Conservation (phyloP, 495 filamentous ascomycete genomes). For the Aspergillus bridgeri region DNA sequence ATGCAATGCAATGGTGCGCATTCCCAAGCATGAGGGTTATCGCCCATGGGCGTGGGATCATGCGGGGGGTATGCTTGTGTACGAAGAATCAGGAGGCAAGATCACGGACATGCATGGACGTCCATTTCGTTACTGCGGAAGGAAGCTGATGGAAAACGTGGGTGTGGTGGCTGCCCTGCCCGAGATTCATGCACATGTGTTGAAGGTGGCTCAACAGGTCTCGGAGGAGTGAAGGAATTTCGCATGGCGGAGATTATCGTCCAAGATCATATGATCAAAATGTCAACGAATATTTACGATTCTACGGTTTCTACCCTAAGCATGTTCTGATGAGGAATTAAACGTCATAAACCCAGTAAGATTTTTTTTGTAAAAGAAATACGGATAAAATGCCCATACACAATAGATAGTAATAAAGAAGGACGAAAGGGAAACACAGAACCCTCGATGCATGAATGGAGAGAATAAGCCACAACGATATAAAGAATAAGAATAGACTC, state of each 20-base stretch:
- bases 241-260: too few species aligned
- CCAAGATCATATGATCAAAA: background rate
- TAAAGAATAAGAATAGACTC: constrained; percentile 16
- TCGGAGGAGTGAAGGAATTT: background rate
- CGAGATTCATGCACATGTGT: constrained; percentile 7
- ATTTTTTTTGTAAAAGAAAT: background rate
- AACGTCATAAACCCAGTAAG: background rate
- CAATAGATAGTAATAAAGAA: background rate
- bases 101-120: constrained; percentile 51
- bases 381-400: constrained; percentile 8
- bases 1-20: constrained; percentile 50
- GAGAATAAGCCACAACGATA: constrained; percentile 21
- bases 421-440: constrained; percentile 1
- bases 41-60: constrained; percentile 57
- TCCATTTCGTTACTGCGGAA: constrained; percentile 13
- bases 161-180: constrained; percentile 16
- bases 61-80: constrained; percentile 55
- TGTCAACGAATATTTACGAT: background rate
- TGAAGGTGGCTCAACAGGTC: background rate
- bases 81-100: constrained; percentile 54
- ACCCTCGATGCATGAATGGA: constrained; percentile 15
- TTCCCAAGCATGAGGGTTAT: constrained; percentile 40
- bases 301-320: too few species aligned
- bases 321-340: background rate
- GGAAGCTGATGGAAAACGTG: constrained; percentile 10